Evolutionary conservation across 805 yeast genomes (phyloP).

Genomic region (Candida pini): DNA sequence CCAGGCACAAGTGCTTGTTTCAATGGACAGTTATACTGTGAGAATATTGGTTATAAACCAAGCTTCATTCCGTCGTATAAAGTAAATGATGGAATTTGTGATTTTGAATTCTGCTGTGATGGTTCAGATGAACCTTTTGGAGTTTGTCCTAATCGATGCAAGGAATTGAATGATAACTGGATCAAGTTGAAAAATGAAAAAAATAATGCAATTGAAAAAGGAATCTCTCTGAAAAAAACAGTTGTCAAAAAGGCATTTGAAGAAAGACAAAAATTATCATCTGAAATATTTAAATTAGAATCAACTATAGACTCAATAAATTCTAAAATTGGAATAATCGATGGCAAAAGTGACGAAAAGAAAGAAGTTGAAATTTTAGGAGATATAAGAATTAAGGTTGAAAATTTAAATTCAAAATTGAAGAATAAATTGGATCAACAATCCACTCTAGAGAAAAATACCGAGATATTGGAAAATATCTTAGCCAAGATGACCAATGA

Average conservation of each 20-base stretch:
- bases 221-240: conserved; percentile 29
- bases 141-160: conserved; percentile 55
- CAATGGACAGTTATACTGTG: conserved; percentile 58
- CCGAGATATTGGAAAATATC: conserved; percentile 37
- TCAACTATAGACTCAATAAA: conserved; percentile 21
- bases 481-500: conserved; percentile 43
- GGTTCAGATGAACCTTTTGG: conserved; percentile 75
- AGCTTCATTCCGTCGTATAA: conserved; percentile 57
- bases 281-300: conserved; percentile 8
- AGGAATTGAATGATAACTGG: conserved; percentile 39
- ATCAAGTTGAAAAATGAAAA: conserved; percentile 12
- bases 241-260: conserved; percentile 26
- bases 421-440: conserved; percentile 5
- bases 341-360: not conserved
- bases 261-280: conserved; percentile 12
- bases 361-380: not conserved
- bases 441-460: conserved; percentile 13
- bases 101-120: conserved; percentile 85
- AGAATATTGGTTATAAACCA: conserved; percentile 64
- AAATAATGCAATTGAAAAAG: conserved; percentile 24
- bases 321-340: conserved; percentile 16
- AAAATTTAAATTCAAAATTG: conserved; percentile 4
- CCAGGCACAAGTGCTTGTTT: conserved; percentile 90
- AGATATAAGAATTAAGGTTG: conserved; percentile 4
- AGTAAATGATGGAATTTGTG: conserved; percentile 90